These are phyloP conservation scores for Boletus rubroflammeus DNA, from an alignment of 768 basidiomycete species.

Conservation along the genomic window DNA sequence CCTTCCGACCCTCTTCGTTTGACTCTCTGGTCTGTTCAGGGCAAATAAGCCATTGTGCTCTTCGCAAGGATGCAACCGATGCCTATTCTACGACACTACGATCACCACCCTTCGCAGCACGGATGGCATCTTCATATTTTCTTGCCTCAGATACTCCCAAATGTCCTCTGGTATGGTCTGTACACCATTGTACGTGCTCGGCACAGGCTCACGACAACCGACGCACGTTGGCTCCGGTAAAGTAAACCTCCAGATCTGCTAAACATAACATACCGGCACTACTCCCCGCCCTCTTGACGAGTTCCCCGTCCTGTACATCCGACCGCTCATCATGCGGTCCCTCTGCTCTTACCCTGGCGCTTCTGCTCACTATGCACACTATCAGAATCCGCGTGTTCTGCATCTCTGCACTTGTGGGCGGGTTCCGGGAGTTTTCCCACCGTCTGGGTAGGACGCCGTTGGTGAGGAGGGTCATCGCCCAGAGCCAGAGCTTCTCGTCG, in stretches of 20 bases:
- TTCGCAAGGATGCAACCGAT: background rate
- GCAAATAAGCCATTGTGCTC: background rate
- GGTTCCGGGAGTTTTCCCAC: constrained; percentile 21
- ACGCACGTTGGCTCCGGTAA: too few relatives aligned
- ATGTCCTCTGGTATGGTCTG: constrained; percentile 14
- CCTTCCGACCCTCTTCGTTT: too few relatives aligned
- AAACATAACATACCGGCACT: constrained; percentile 15
- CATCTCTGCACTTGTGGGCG: constrained; percentile 21
- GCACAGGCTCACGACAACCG: constrained; percentile 13
- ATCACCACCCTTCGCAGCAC: constrained; percentile 36
- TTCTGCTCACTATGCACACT: constrained; percentile 17
- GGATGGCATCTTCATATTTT: constrained; percentile 21
- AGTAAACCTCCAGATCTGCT: background rate
- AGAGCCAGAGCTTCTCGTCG: constrained; percentile 25
- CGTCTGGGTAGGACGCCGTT: constrained; percentile 21
- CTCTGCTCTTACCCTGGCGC: constrained; percentile 20
- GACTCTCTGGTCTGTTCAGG: too few relatives aligned
- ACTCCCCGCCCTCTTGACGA: constrained; percentile 13
- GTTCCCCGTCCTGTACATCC: constrained; percentile 13
- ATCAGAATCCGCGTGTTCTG: constrained; percentile 23
- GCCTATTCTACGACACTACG: background rate
- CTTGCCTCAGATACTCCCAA: constrained; percentile 16
- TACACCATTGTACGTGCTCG: constrained; percentile 18
- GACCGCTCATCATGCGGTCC: constrained; percentile 21
- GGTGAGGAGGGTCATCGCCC: constrained; percentile 23